A percentile compares a stretch with the other conserved stretches of the same genome.
These are phyloP conservation scores for Corymbia maculata DNA, from an alignment of 345 rosid genomes.

Conservation along the genomic window DNA sequence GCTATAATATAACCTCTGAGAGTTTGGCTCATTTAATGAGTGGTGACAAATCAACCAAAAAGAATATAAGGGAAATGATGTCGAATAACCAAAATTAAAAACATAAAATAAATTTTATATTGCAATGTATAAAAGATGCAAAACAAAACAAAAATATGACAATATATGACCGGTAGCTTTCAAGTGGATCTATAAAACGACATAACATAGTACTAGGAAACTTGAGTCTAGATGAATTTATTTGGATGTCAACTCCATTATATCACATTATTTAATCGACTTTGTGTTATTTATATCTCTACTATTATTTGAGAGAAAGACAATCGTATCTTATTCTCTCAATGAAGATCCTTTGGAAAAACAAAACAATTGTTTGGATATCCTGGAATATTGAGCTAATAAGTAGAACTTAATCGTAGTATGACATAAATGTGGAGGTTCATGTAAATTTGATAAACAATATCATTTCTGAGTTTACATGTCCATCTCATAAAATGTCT, in stretches of 20 bases:
- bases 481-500: not conserved
- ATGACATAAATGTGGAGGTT: not conserved
- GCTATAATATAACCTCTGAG: not conserved
- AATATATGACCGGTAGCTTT: not conserved
- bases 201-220: not conserved
- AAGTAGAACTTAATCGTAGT: not conserved
- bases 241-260: not conserved
- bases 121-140: not conserved
- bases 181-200: not conserved
- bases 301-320: not conserved
- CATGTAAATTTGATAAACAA: not conserved
- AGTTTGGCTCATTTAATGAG: not conserved
- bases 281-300: not conserved
- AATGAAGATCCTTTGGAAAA: not conserved
- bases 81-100: not conserved
- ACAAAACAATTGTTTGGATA: not conserved
- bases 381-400: not conserved
- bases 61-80: not conserved
- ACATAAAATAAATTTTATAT: not conserved
- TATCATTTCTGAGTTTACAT: not conserved
- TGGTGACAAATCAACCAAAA: not conserved
- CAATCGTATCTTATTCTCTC: not conserved
- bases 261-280: not conserved
- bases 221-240: not conserved
- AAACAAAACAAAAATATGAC: not conserved